Percentiles rank a stretch among this genome's conserved stretches.
These are phyloP conservation scores for Aureobasidium melanogenum DNA, from an alignment of 2,329 filamentous ascomycete genomes.

Conservation along the genomic window DNA sequence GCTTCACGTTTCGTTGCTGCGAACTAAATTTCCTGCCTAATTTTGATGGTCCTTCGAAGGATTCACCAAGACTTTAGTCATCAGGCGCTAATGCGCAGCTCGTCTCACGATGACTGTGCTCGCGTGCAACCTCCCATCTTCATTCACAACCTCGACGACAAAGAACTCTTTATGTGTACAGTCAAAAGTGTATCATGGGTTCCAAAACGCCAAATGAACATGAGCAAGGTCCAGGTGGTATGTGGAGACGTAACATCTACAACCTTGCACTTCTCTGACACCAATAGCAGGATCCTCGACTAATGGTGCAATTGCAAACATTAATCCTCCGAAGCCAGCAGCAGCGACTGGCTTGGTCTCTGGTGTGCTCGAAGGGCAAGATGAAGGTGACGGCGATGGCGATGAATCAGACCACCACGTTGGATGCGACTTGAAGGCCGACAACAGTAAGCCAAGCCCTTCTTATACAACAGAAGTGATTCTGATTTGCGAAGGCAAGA, in stretches of 20 bases:
- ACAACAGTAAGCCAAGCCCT: constrained; percentile 47
- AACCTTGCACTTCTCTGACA: not conserved
- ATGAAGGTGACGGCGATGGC: constrained; percentile 15
- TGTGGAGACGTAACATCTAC: not conserved
- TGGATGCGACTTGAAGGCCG: constrained; percentile 17
- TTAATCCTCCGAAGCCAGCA: constrained; percentile 2
- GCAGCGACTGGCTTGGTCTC: not conserved
- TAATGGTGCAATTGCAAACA: not conserved
- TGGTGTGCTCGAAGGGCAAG: constrained; percentile 18
- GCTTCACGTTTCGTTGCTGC: too few species aligned
- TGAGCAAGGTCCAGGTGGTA: not conserved
- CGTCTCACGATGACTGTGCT: not conserved
- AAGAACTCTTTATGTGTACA: not conserved
- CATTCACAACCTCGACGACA: not conserved
- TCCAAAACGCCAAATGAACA: not conserved
- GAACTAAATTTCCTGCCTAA: not conserved
- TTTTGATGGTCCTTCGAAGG: not conserved
- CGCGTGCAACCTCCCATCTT: not conserved
- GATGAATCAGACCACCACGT: constrained; percentile 23
- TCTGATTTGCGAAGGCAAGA: not conserved
- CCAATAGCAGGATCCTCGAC: not conserved
- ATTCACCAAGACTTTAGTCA: not conserved
- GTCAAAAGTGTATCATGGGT: not conserved
- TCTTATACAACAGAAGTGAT: not conserved
- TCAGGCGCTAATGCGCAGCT: not conserved